Evolutionary conservation across 495 filamentous ascomycete species (phyloP), one percentile per base, ranked within the genome.

Genomic region (Jackrogersella minutella): DNA sequence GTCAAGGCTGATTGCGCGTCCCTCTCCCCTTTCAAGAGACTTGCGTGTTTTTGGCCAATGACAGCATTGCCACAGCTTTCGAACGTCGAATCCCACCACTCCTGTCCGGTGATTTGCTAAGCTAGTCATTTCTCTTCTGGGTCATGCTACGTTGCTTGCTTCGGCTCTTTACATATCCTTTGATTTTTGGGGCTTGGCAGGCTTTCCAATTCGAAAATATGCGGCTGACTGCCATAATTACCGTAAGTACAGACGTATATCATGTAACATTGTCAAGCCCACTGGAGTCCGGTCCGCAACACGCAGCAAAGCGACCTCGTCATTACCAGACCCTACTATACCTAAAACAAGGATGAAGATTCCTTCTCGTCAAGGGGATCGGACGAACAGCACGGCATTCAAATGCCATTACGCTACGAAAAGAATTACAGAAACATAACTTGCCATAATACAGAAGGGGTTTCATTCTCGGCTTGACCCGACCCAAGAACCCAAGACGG

Each of bases 1-100:
- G 62, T 66, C 62, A 58, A 66, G 37, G 54, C 57, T 60, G 68
- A 63, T 70, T 70, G 68, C 68, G 68, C 68, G 68, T 70, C 68
- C 68, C 44, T 22, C 62, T 56, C 63, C 63, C 62, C 39, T 40
- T 63, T 66, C 46, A 37, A 51, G 63, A 66, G 53, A 63, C 62
- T 67, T 66, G 68, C 68, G 68, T 66, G 68, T 66, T 67, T 58
- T 46, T 53, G 24, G 43, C 68, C 68, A 70, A 70, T 70, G 22
- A 33, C 22, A 70, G n/a, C 28, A 19, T 63, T 21, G 68, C 68
- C 68, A 62, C 63, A 41, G 1, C 30, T 50, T 63, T 70, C 33
- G 53, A 58, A 62, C 52, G 40, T 61, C 56, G 57, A 69, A 69
- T 69, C 66, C 66, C 57, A 69, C 61, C 56, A 40, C 57, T 58